Evolutionary conservation across 495 filamentous ascomycete genomes (phyloP), one percentile per base, ranked within the genome.

Genomic region (Aspergillus baeticus): DNA sequence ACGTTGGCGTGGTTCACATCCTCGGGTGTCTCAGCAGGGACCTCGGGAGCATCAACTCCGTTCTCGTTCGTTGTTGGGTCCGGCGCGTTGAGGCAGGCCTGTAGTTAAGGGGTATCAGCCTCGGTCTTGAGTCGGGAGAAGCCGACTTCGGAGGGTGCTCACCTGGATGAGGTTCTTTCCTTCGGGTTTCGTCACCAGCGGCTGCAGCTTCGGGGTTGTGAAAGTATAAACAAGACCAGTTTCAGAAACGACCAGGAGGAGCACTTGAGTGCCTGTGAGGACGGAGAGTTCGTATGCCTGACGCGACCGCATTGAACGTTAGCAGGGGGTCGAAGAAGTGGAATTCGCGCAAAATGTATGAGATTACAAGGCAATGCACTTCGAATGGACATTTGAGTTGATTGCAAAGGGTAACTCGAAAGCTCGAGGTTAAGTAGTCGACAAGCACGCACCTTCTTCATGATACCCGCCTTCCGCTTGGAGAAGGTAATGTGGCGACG

Each of bases 141-240:
- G n/a, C 23, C 10, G n/a, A 31, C 37, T 6, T 2, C 15, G 31
- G n/a, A 42, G 20, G 22, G 20, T 36, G 62, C 69, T 61, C 84
- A 98, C 95, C 87, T 99, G 95, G 56, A 99, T 99, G 37, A 99
- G 78, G 69, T 99, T 99, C 84, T 99, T 99, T 76, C 95, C 95
- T 71, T 99, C 95, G 10, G 95, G 87, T 81, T 99, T 99, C 60
- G 95, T 99, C 54, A 99, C 95, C 43, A 99, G 83, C 58, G 95
- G 95, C 77, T 99, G 95, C 35, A 99, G 87, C 79, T 99, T 99
- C 7, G 95, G 94, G 8, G 95, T 99, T 57, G 95, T 99, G 73
- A 99, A 99, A 57, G 95, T 99, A 73, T 99, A 99, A 64, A 99
- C 94, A 20, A 99, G 84, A 51, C 94, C 94, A 49, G 94, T 99